phyloP scores from a whole-genome alignment of 2,329 filamentous ascomycete species.

The Ploettnerulaceae sp. region DNA sequence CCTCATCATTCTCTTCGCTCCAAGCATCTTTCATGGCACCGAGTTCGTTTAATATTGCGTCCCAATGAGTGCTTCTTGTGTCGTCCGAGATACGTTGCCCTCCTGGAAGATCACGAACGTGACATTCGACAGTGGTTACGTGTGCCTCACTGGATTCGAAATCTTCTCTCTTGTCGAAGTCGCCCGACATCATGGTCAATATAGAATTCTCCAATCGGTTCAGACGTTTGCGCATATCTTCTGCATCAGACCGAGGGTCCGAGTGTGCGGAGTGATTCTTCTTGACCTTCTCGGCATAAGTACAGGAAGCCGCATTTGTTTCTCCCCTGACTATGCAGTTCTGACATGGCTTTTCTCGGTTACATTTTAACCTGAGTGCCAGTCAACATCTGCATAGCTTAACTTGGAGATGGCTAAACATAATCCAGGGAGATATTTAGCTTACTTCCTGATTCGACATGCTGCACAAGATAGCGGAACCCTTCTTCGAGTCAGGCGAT shows the following conservation, averaged over 20 bases:
- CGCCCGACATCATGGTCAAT: conserved; percentile 43
- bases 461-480: conserved; percentile 3
- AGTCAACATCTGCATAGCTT: conserved; percentile 1
- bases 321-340: conserved; percentile 49
- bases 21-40: conserved; percentile 30
- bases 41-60: conserved; percentile 52
- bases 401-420: background rate
- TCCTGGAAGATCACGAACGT: too few relatives aligned
- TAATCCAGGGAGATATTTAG: background rate
- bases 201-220: conserved; percentile 53
- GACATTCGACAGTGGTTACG: background rate
- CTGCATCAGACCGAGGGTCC: conserved; percentile 24
- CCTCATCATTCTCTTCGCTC: conserved; percentile 34
- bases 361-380: conserved; percentile 42
- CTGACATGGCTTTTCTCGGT: conserved; percentile 47
- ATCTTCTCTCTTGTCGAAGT: conserved; percentile 1
- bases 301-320: conserved; percentile 36
- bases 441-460: conserved; percentile 9
- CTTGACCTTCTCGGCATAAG: conserved; percentile 46
- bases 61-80: conserved; percentile 50
- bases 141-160: background rate
- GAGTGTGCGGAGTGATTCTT: conserved; percentile 32
- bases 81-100: conserved; percentile 18
- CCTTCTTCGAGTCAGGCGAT: conserved; percentile 4
- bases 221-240: conserved; percentile 49